Percentiles rank a stretch among this genome's conserved stretches.
Conservation (phyloP, 1,284 basidiomycete species). For the Sanghuangporus sanghuang region DNA sequence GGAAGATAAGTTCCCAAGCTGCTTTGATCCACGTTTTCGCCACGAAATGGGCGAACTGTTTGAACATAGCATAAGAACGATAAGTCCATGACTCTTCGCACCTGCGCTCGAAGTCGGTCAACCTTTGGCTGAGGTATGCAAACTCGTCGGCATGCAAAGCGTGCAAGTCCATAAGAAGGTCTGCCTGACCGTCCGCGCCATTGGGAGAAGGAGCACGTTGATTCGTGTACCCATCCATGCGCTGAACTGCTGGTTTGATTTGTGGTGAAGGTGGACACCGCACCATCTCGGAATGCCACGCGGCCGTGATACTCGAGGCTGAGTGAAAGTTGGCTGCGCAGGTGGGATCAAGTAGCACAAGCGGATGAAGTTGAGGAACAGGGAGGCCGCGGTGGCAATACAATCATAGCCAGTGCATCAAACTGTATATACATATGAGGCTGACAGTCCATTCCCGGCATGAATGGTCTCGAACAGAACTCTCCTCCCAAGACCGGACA, state of each 20-base stretch:
- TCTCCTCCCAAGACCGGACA: neutral
- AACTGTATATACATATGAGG: neutral
- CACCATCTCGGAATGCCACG: slow-evolving; percentile 5
- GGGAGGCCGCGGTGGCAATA: neutral
- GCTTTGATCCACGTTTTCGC: slow-evolving; percentile 20
- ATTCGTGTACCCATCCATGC: neutral
- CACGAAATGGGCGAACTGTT: slow-evolving; percentile 19
- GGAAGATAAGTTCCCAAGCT: slow-evolving; percentile 19
- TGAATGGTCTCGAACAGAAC: neutral
- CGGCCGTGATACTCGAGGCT: neutral
- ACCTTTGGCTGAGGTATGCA: slow-evolving; percentile 18
- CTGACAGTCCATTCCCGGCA: neutral
- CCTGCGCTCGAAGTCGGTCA: slow-evolving; percentile 10
- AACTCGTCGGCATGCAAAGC: slow-evolving; percentile 24
- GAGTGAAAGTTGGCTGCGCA: neutral
- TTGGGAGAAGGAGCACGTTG: neutral
- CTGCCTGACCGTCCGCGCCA: neutral
- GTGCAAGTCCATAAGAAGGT: slow-evolving; percentile 16
- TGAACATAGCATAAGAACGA: slow-evolving; percentile 15
- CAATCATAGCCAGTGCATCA: neutral
- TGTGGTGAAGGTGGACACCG: slow-evolving; percentile 12
- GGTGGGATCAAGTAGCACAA: neutral
- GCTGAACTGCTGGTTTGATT: neutral
- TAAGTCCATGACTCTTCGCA: slow-evolving; percentile 18
- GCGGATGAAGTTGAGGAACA: neutral